phyloP scores from a whole-genome alignment of 441 rosid species.

The Monsonia emarginata region DNA sequence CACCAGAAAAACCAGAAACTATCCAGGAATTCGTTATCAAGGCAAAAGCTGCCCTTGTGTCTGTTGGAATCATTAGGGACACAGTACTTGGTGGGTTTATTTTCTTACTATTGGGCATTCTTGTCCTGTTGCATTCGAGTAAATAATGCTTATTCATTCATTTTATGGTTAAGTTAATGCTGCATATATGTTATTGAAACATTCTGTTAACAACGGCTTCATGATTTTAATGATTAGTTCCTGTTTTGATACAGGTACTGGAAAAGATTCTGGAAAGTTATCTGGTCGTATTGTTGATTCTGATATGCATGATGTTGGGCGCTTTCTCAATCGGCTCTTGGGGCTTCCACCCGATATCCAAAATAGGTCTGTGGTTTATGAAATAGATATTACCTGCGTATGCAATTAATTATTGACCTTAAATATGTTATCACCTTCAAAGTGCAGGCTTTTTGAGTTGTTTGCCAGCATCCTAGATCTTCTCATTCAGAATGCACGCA shows the following conservation, averaged over 20 bases:
- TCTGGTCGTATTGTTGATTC: constrained; percentile 96
- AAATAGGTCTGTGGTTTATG: constrained; percentile 47
- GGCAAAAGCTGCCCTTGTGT: constrained; percentile 94
- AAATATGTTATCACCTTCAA: constrained; percentile 16
- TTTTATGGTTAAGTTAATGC: constrained; percentile 3
- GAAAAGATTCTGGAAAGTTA: constrained; percentile 65
- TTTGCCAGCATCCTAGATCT: constrained; percentile 83
- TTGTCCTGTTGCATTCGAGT: background rate
- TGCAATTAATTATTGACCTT: constrained; percentile 10
- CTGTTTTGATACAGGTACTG: constrained; percentile 49
- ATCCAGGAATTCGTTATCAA: constrained; percentile 66
- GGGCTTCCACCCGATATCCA: constrained; percentile 97
- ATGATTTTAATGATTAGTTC: background rate
- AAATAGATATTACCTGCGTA: constrained; percentile 11
- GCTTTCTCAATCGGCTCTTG: constrained; percentile 86
- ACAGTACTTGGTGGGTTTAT: constrained; percentile 47
- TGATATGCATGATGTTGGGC: constrained; percentile 96
- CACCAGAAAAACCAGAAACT: constrained; percentile 71
- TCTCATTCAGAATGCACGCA: constrained; percentile 85
- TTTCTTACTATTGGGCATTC: constrained; percentile 2
- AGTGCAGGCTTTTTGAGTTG: constrained; percentile 78
- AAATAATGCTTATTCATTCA: constrained; percentile 2
- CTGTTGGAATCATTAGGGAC: constrained; percentile 98
- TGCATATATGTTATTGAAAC: background rate
- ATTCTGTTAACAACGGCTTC: background rate